Evolutionary conservation across 768 basidiomycete species (phyloP), one percentile per base, ranked within the genome.

Genomic region (Phylloporus sp.): DNA sequence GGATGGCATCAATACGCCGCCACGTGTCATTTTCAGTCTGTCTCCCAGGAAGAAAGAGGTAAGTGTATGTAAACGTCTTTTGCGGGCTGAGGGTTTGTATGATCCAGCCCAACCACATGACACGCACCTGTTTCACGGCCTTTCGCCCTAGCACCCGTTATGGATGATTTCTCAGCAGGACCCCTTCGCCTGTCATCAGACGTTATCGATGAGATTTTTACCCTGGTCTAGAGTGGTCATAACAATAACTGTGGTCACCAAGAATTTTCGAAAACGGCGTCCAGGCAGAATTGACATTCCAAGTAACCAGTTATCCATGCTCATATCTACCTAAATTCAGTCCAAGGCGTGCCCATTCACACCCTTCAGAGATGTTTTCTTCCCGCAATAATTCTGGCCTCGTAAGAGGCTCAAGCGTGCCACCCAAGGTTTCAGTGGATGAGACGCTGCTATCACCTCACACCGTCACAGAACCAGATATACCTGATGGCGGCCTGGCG

Each of bases 401-500:
- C 38, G 23, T 29, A 0, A 35, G 32, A 26, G 36, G 41, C 2
- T 22, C 18, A 0, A 28, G 22, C 4, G 0, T 20, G n/a, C 35
- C 1, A 1, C 27, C 22, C 5, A 43, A 45, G n/a, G 7, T 7
- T 22, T 18, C 43, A 15, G 15, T 7, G 2, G 49, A 40, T 8
- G 8, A 54, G n/a, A 4, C 6, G 6, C 13, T 20, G 22, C 2
- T 2, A 38, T 31, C 45, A 8, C 44, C 40, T 4, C 22, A 29
- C 13, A 12, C 28, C 3, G 1, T 12, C 6, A 10, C 23, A 9
- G 48, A 54, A 22, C 28, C 40, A 9, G 58, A 50, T 8, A 29
- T 50, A 8, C 52, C 58, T 2, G 61, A 60, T 6, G 54, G 48
- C 53, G 60, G 67, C 26, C 13, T 53, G 15, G 61, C 26, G 8